These are phyloP conservation scores for Xylariales sp. DNA, from an alignment of 2,329 filamentous ascomycete genomes.

Conservation along the genomic window DNA sequence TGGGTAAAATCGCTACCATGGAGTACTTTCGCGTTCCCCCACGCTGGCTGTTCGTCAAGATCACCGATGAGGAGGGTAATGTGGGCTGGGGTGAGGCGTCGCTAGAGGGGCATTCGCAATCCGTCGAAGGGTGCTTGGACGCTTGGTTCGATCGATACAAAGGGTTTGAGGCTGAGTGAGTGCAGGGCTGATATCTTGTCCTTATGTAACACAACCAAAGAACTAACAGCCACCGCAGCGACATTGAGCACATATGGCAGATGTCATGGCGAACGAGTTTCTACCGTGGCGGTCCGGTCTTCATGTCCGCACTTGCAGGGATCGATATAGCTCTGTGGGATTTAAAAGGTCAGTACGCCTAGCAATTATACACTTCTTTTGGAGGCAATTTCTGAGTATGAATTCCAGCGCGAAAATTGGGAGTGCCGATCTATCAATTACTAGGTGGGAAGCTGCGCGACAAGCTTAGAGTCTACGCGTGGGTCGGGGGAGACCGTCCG, in stretches of 20 bases:
- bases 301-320: constrained; percentile 74
- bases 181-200: not conserved
- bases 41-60: constrained; percentile 74
- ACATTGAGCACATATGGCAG: constrained; percentile 81
- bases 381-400: too few relatives aligned
- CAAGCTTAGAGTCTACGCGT: constrained; percentile 65
- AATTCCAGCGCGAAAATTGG: too few relatives aligned
- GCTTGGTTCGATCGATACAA: constrained; percentile 58
- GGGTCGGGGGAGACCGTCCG: constrained; percentile 70
- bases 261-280: constrained; percentile 66
- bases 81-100: constrained; percentile 73
- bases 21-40: constrained; percentile 74
- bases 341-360: constrained; percentile 65
- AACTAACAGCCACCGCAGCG: constrained; percentile 34
- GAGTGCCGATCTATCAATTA: constrained; percentile 68
- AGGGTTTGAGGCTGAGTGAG: constrained; percentile 67
- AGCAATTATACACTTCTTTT: too few relatives aligned
- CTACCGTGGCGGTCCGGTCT: constrained; percentile 73
- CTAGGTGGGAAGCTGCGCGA: constrained; percentile 67
- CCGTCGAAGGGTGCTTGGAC: constrained; percentile 70
- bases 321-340: constrained; percentile 81
- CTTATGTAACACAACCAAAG: too few relatives aligned
- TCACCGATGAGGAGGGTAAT: constrained; percentile 61
- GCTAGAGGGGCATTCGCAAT: constrained; percentile 68
- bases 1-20: constrained; percentile 61